A percentile compares a stretch with the other conserved stretches of the same genome.
These are phyloP conservation scores for Podospora comata DNA, from an alignment of 495 filamentous ascomycete genomes.

Conservation along the genomic window DNA sequence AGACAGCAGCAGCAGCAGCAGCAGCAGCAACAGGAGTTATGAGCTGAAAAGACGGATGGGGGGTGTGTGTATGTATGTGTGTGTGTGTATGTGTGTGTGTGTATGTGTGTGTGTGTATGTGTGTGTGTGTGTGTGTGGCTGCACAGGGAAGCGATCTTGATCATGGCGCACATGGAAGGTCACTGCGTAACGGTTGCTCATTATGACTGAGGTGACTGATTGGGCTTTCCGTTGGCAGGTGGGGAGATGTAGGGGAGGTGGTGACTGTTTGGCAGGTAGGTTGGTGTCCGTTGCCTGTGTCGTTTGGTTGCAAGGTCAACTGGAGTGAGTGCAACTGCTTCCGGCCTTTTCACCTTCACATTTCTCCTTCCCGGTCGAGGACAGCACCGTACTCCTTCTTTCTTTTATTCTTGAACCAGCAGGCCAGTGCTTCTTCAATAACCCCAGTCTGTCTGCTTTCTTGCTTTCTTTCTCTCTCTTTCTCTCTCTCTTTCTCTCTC, in stretches of 20 bases:
- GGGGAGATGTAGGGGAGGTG: no score
- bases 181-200: background rate
- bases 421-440: background rate
- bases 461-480: background rate
- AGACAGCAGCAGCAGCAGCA: no score
- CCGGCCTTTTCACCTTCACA: background rate
- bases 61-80: no score
- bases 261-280: background rate
- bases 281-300: background rate
- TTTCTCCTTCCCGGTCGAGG: slow-evolving; percentile 1
- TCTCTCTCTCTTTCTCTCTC: slow-evolving; percentile 5
- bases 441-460: background rate
- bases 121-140: no score
- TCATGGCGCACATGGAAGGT: background rate
- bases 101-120: no score
- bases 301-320: background rate
- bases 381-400: background rate
- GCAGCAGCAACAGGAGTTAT: no score
- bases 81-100: no score
- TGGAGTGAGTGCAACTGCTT: background rate
- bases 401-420: background rate
- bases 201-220: background rate
- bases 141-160: background rate
- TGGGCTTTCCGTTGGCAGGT: background rate
- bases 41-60: background rate